Percentiles rank a stretch among this genome's conserved stretches.
Conservation (phyloP, 192 early-diverging fungal genomes). For the Coemansia sp. region DNA sequence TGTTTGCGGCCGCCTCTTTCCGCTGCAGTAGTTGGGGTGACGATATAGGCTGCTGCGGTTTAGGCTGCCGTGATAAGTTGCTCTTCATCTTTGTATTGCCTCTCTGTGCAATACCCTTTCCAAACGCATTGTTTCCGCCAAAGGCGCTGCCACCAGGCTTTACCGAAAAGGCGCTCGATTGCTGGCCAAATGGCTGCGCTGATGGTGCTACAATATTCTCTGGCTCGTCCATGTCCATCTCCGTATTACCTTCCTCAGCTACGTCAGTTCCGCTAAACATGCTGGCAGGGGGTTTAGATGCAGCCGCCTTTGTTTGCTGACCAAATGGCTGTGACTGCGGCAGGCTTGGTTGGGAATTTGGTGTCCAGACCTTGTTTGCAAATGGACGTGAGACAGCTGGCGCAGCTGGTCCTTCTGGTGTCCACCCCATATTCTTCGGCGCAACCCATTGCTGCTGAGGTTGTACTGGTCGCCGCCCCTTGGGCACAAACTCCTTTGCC, state of each 20-base stretch:
- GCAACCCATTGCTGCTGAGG: slow-evolving; percentile 9
- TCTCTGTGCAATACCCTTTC: neutral
- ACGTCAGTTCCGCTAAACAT: neutral
- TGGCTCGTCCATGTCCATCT: too few species aligned
- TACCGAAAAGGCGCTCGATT: too few species aligned
- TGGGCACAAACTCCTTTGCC: slow-evolving; percentile 44
- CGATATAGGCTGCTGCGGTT: too few species aligned
- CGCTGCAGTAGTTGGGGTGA: neutral
- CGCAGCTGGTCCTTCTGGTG: slow-evolving; percentile 3
- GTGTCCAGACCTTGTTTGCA: slow-evolving; percentile 40
- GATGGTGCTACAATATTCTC: too few species aligned
- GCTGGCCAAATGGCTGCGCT: too few species aligned
- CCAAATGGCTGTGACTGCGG: neutral
- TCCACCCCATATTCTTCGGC: slow-evolving; percentile 23
- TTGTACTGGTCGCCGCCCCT: neutral
- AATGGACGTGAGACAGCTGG: slow-evolving; percentile 10
- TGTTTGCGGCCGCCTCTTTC: neutral
- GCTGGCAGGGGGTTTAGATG: neutral
- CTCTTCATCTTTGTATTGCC: too few species aligned
- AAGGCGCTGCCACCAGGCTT: too few species aligned
- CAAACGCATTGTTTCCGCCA: too few species aligned
- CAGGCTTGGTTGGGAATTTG: neutral
- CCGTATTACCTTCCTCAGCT: neutral
- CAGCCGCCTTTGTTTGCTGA: neutral
- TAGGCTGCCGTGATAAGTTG: too few species aligned